These are phyloP conservation scores for Yamadazyma friedrichii DNA, from an alignment of 1,139 yeast species.

Conservation along the genomic window DNA sequence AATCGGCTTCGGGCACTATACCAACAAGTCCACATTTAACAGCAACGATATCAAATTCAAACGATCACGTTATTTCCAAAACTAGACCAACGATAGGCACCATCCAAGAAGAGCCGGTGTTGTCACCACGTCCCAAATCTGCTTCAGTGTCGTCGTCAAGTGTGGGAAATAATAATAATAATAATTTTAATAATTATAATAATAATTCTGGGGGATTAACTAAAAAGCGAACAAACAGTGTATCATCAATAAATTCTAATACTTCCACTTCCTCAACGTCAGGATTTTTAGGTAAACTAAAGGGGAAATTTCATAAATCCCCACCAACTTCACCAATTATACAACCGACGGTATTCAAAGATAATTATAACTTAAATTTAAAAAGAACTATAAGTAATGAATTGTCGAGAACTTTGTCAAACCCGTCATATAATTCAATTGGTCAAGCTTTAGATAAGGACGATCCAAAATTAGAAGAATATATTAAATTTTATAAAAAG, in stretches of 20 bases:
- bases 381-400: constrained; percentile 5
- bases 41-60: constrained; percentile 34
- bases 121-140: constrained; percentile 3
- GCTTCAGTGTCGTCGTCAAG: not conserved
- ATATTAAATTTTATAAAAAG: constrained; percentile 50
- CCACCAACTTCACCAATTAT: constrained; percentile 16
- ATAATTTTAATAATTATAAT: not conserved
- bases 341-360: constrained; percentile 9
- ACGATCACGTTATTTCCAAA: constrained; percentile 29
- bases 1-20: not conserved
- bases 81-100: constrained; percentile 38
- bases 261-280: constrained; percentile 10
- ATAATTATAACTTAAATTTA: constrained; percentile 9
- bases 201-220: constrained; percentile 1
- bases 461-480: constrained; percentile 61
- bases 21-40: constrained; percentile 22
- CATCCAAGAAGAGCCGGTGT: constrained; percentile 27
- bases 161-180: not conserved
- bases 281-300: constrained; percentile 39
- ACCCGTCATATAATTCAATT: not conserved
- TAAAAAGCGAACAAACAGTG: constrained; percentile 11
- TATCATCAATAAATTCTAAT: constrained; percentile 10
- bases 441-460: constrained; percentile 10
- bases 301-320: constrained; percentile 31
- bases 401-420: constrained; percentile 5